These are phyloP conservation scores for Quercus suber DNA, from an alignment of 306 rosid genomes.

Conservation along the genomic window DNA sequence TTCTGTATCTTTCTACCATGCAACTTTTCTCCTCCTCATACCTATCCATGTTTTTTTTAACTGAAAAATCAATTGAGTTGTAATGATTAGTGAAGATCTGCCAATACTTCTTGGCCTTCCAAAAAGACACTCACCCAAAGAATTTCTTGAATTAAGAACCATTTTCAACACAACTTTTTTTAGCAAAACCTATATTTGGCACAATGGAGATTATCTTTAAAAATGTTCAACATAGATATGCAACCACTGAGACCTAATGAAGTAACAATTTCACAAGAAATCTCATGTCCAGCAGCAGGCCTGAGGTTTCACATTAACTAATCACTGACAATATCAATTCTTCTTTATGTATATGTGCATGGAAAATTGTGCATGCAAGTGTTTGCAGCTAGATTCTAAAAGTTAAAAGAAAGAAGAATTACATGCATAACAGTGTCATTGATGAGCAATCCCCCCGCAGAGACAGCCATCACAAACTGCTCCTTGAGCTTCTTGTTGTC, in stretches of 20 bases:
- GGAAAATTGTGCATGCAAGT: neutral
- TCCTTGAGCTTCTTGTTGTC: slow-evolving; percentile 72
- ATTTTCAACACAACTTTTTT: neutral
- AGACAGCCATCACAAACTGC: slow-evolving; percentile 54
- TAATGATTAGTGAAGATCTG: too few species aligned
- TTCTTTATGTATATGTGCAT: neutral
- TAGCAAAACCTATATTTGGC: neutral
- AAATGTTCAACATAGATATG: neutral
- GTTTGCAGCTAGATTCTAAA: slow-evolving; percentile 3
- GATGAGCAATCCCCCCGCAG: slow-evolving; percentile 90
- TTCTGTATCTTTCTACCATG: neutral
- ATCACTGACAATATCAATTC: neutral
- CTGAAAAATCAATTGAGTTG: neutral
- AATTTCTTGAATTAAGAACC: neutral
- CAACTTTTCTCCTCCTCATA: neutral
- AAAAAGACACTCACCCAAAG: neutral
- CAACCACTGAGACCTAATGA: neutral
- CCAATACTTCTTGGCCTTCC: neutral
- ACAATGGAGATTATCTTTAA: neutral
- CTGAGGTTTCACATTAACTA: neutral
- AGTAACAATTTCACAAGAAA: neutral
- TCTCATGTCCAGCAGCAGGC: neutral
- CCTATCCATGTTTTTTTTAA: neutral
- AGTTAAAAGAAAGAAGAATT: slow-evolving; percentile 24
- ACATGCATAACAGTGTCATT: slow-evolving; percentile 86